Conservation (phyloP, 257 asterid species). For the Lycium barbarum region DNA sequence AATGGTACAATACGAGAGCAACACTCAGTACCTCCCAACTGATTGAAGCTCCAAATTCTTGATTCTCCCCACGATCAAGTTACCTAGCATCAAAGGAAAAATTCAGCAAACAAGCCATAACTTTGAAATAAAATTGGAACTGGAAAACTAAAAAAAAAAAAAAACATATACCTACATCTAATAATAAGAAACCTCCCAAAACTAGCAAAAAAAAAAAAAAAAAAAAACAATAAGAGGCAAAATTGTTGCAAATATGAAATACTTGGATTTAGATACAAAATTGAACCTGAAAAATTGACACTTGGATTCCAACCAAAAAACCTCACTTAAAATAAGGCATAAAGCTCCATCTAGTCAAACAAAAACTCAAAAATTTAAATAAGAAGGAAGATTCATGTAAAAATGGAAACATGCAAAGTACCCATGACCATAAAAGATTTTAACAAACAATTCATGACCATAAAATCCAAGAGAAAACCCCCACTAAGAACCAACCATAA, state of each 20-base stretch:
- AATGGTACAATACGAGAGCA: too few relatives aligned
- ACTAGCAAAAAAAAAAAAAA: not conserved
- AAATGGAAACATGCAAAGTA: not conserved
- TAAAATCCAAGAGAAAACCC: not conserved
- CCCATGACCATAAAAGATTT: too few relatives aligned
- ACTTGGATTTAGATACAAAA: not conserved
- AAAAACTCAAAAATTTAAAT: not conserved
- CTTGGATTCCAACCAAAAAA: slow-evolving; percentile 7
- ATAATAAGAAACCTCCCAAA: not conserved
- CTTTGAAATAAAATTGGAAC: too few relatives aligned
- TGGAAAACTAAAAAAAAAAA: too few relatives aligned
- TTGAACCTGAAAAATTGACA: not conserved
- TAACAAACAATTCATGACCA: not conserved
- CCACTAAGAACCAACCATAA: slow-evolving; percentile 2
- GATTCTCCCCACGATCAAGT: too few relatives aligned
- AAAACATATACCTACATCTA: not conserved
- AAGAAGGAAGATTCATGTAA: not conserved
- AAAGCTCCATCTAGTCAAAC: not conserved
- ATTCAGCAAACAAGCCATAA: not conserved
- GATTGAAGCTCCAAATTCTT: too few relatives aligned
- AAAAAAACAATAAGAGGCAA: not conserved
- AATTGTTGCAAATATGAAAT: not conserved
- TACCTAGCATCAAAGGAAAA: not conserved
- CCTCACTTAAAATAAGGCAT: not conserved
- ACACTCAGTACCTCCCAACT: too few relatives aligned